phyloP scores from a whole-genome alignment of 2,329 filamentous ascomycete species.

The Nemania diffusa region DNA sequence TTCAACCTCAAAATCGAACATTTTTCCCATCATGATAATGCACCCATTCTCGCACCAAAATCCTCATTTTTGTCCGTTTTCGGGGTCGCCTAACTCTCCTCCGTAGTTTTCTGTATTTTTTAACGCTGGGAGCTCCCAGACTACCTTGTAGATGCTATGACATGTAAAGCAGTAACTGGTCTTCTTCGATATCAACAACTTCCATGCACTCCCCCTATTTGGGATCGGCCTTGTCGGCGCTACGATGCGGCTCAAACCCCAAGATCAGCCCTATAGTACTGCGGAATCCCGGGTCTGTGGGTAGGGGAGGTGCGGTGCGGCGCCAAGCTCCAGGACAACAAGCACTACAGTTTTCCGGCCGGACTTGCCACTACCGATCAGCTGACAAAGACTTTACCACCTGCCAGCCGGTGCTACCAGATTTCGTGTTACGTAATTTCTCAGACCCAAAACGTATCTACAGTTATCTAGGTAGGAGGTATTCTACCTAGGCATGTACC shows the following conservation, averaged over 20 bases:
- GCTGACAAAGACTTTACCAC: slow-evolving; percentile 22
- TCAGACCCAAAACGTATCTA: too few species aligned
- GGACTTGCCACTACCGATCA: slow-evolving; percentile 21
- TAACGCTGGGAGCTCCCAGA: slow-evolving; percentile 12
- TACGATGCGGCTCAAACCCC: slow-evolving; percentile 52
- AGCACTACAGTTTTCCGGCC: slow-evolving; percentile 24
- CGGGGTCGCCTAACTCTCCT: slow-evolving; percentile 39
- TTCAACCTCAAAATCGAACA: slow-evolving; percentile 44
- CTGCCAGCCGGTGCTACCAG: slow-evolving; percentile 1
- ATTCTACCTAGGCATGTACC: too few species aligned
- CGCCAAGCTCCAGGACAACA: slow-evolving; percentile 30
- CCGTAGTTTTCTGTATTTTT: slow-evolving; percentile 43
- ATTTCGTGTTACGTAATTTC: background rate
- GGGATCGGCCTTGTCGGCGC: slow-evolving; percentile 51
- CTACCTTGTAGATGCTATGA: slow-evolving; percentile 16
- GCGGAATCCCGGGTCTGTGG: slow-evolving; percentile 43
- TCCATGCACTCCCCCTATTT: slow-evolving; percentile 45
- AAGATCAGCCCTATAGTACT: slow-evolving; percentile 50
- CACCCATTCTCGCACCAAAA: slow-evolving; percentile 20
- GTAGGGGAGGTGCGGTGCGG: slow-evolving; percentile 37
- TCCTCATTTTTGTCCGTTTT: slow-evolving; percentile 10
- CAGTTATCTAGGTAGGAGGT: too few species aligned
- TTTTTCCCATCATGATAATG: slow-evolving; percentile 24
- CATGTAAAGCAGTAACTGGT: slow-evolving; percentile 36
- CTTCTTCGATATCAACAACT: slow-evolving; percentile 46